phyloP scores from a whole-genome alignment of 2,329 filamentous ascomycete species.

The Coniella vitis region DNA sequence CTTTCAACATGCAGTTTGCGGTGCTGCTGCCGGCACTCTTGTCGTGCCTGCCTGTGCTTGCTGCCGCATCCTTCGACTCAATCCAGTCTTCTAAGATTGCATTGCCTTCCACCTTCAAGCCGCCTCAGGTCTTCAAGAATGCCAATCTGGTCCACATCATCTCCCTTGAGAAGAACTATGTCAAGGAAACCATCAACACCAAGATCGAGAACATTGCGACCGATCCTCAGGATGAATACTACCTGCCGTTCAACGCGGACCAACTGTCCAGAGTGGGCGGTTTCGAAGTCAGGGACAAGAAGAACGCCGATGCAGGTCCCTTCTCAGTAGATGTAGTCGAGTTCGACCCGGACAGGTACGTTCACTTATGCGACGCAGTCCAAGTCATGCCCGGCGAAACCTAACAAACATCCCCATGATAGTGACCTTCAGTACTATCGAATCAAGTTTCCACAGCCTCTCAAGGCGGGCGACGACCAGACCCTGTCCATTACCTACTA shows the following conservation, averaged over 20 bases:
- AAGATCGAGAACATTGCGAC: slow-evolving; percentile 81
- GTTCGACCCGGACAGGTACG: slow-evolving; percentile 51
- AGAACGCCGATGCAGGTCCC: slow-evolving; percentile 58
- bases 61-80: slow-evolving; percentile 31
- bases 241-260: slow-evolving; percentile 73
- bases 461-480: slow-evolving; percentile 70
- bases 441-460: slow-evolving; percentile 68
- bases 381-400: not conserved
- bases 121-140: slow-evolving; percentile 90
- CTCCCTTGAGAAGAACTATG: slow-evolving; percentile 89
- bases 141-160: slow-evolving; percentile 82
- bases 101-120: slow-evolving; percentile 64
- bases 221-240: slow-evolving; percentile 82
- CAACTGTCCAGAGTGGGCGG: slow-evolving; percentile 73
- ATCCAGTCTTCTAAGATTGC: slow-evolving; percentile 50
- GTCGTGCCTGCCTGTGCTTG: slow-evolving; percentile 46
- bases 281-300: slow-evolving; percentile 89
- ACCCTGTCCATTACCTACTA: slow-evolving; percentile 85
- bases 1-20: slow-evolving; percentile 38
- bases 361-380: too few relatives aligned
- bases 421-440: slow-evolving; percentile 78
- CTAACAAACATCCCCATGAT: not conserved
- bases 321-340: slow-evolving; percentile 67
- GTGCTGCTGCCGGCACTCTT: slow-evolving; percentile 51
- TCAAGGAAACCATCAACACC: slow-evolving; percentile 88